phyloP scores from a whole-genome alignment of 768 basidiomycete genomes.

The Boletus fagicola region DNA sequence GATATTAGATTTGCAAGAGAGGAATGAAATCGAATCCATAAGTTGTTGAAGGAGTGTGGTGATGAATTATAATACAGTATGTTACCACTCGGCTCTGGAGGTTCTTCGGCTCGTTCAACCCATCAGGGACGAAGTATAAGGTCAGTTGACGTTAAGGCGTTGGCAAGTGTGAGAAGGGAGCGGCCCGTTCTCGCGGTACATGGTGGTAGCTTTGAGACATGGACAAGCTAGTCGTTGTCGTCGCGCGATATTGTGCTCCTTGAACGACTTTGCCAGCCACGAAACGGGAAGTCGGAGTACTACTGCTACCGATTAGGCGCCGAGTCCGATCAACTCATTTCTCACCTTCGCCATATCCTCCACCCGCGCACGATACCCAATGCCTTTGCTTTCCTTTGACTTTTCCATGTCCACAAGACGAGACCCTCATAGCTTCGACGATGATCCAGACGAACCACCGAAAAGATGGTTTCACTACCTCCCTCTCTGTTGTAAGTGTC shows the following conservation, averaged over 20 bases:
- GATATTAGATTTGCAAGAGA: background rate
- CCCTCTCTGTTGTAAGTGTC: conserved; percentile 51
- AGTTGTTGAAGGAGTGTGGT: background rate
- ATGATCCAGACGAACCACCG: conserved; percentile 36
- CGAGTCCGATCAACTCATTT: background rate
- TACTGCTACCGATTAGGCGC: background rate
- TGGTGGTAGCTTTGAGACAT: no score
- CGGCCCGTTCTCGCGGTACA: background rate
- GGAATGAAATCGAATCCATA: background rate
- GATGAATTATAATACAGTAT: no score
- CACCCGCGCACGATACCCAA: conserved; percentile 8
- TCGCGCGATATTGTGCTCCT: background rate
- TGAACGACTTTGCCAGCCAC: background rate
- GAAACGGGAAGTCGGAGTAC: background rate
- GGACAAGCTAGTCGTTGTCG: background rate
- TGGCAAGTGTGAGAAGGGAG: background rate
- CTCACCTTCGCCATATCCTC: background rate
- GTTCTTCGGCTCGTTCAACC: background rate
- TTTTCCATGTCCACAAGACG: conserved; percentile 15
- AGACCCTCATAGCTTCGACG: conserved; percentile 16
- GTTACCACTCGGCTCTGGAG: background rate
- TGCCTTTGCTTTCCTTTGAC: conserved; percentile 34
- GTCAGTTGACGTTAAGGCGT: background rate
- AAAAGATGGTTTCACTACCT: conserved; percentile 58
- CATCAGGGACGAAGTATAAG: background rate